Base-by-base conservation (phyloP, 805 yeast genomes). In the Kazachstania psychrophila region DNA sequence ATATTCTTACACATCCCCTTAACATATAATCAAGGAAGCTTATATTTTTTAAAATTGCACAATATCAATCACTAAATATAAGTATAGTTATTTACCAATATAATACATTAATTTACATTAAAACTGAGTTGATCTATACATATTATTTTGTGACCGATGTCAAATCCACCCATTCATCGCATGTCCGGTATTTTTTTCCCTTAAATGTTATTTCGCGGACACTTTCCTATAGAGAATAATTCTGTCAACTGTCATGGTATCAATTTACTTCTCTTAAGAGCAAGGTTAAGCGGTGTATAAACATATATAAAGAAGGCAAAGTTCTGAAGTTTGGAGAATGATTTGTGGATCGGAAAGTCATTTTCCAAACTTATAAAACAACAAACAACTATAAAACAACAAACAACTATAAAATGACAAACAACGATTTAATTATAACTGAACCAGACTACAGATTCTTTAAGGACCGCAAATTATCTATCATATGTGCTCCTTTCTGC, bases 401-500 rank as follows among this genome's bases (percentile, higher is more conserved):
- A 7, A 19, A 9, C 13, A 26, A 5, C 3, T 16, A 12, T 20
- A 14, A 24, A n/a, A 16, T 2, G 17, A 28, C 7, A 16, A 29
- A 15, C 4, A n/a, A 23, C n/a, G 14, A 31, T 15, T 8, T 4
- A n/a, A 18, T 23, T 29, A 26, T 19, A 19, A 14, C 16, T 13
- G 48, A 38, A 32, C 54, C 63, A 36, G 45, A 62, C 31, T 81
- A 68, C 67, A 73, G 75, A 42, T 76, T 66, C 54, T 72, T 71
- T 51, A 68, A 39, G 15, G 41, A 43, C 13, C 42, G 43, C 16
- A 66, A 72, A 36, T 73, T 77, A 25, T 72, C 86, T n/a, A 65
- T 89, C 37, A 74, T 92, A 42, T 68, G 79, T 14, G 96, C 96
- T 0, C 97, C 97, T 36, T 92, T 89, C 62, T 75, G 87, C 25